Evolutionary conservation across 108 stramenopile species (phyloP).

Genomic region (Pseudonitzschia multistriata): DNA sequence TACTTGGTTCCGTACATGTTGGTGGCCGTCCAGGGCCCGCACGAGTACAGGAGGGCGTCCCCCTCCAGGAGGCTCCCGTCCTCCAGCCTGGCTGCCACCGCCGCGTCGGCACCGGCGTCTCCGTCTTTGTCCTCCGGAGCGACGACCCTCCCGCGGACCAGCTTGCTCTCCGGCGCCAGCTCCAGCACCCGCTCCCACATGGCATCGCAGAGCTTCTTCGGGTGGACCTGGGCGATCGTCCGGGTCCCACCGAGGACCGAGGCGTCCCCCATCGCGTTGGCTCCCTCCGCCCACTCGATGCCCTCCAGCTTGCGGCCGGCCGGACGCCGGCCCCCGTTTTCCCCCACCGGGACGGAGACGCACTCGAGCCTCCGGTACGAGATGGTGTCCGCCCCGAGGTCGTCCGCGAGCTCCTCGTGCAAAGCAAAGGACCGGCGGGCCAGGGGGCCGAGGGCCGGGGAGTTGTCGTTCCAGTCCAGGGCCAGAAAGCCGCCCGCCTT

Average conservation of each 20-base stretch:
- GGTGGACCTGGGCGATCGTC: slow-evolving; percentile 82
- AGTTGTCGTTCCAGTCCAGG: slow-evolving; percentile 63
- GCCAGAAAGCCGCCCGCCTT: slow-evolving; percentile 88
- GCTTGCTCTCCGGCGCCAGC: slow-evolving; percentile 13
- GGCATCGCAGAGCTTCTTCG: slow-evolving; percentile 46
- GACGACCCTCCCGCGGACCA: slow-evolving; percentile 35
- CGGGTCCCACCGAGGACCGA: slow-evolving; percentile 38
- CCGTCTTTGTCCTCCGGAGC: slow-evolving; percentile 16
- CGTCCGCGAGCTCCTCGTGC: slow-evolving; percentile 63
- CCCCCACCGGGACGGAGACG: slow-evolving; percentile 39
- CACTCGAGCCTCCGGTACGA: slow-evolving; percentile 66
- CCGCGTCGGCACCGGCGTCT: not conserved
- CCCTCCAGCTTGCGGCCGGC: slow-evolving; percentile 43
- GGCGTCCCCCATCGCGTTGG: slow-evolving; percentile 26
- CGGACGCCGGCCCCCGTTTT: slow-evolving; percentile 13
- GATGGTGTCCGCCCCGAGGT: slow-evolving; percentile 38
- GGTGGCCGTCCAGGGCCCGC: slow-evolving; percentile 59
- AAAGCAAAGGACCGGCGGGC: slow-evolving; percentile 63
- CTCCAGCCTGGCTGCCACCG: slow-evolving; percentile 38
- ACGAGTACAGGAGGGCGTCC: slow-evolving; percentile 45
- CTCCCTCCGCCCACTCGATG: slow-evolving; percentile 51
- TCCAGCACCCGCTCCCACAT: slow-evolving; percentile 35
- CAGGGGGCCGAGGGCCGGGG: slow-evolving; percentile 35
- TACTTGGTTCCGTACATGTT: slow-evolving; percentile 53
- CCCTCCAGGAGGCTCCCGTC: slow-evolving; percentile 38